phyloP scores from a whole-genome alignment of 2,329 filamentous ascomycete species.

The Didymella lethalis region DNA sequence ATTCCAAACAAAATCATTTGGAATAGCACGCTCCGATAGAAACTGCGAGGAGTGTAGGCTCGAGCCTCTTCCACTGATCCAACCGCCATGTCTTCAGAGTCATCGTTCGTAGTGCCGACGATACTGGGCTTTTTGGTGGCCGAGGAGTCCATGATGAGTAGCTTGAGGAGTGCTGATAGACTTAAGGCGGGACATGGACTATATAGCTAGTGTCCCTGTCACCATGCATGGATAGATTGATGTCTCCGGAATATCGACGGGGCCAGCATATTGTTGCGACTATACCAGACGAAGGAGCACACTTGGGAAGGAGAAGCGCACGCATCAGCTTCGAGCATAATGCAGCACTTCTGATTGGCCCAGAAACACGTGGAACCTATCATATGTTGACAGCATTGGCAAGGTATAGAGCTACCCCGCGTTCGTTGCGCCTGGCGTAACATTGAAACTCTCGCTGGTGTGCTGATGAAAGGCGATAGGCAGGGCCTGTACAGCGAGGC shows the following conservation, averaged over 20 bases:
- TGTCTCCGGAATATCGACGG: neutral
- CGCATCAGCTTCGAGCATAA: neutral
- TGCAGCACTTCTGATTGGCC: neutral
- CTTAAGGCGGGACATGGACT: too few relatives aligned
- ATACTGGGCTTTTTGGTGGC: neutral
- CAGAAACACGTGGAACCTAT: neutral
- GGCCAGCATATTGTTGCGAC: neutral
- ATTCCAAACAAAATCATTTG: neutral
- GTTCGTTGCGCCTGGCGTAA: neutral
- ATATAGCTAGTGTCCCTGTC: neutral
- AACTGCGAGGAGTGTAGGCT: neutral
- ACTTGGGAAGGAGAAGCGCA: neutral
- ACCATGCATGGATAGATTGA: neutral
- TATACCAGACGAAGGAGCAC: neutral
- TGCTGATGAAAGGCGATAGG: neutral
- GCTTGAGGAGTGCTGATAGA: neutral
- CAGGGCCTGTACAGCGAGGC: neutral
- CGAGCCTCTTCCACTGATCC: neutral
- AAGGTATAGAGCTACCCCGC: neutral
- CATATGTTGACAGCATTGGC: neutral
- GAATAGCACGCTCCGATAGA: neutral
- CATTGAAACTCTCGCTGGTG: neutral
- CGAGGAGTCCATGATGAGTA: neutral
- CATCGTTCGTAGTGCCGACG: neutral
- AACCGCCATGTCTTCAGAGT: neutral